A percentile compares a stretch with the other conserved stretches of the same genome.
phyloP scores from a whole-genome alignment of 371 early-diverging fungal species.

The Circinella umbellata region DNA sequence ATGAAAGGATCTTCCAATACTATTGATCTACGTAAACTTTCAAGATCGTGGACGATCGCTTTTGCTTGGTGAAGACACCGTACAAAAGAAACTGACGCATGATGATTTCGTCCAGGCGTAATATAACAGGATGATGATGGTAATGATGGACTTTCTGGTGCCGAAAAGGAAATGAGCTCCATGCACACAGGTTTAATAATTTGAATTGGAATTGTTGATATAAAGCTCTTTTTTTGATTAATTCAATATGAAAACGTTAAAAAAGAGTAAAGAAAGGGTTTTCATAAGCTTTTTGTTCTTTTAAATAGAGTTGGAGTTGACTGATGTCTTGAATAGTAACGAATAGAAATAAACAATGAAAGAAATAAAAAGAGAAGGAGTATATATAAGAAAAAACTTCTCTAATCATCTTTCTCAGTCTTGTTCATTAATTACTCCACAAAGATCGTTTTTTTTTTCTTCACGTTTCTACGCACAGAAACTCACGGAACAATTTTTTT shows the following conservation, averaged over 20 bases:
- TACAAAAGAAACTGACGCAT: background rate
- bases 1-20: background rate
- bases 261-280: too few relatives aligned
- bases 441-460: background rate
- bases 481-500: background rate
- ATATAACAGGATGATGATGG: background rate
- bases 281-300: too few relatives aligned
- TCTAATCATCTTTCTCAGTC: too few relatives aligned
- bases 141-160: background rate
- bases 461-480: constrained; percentile 9
- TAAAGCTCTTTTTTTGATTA: too few relatives aligned
- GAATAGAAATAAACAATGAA: too few relatives aligned
- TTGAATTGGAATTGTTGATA: too few relatives aligned
- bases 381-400: background rate
- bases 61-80: constrained; percentile 8
- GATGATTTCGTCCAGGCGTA: background rate
- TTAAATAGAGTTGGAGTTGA: too few relatives aligned
- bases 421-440: too few relatives aligned
- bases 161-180: background rate
- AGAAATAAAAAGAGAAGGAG: too few relatives aligned
- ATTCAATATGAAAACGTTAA: too few relatives aligned
- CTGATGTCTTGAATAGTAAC: too few relatives aligned
- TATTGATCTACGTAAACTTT: background rate
- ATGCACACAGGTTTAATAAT: background rate
- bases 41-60: background rate